A percentile compares a stretch with the other conserved stretches of the same genome.
phyloP scores from a whole-genome alignment of 345 rosid species.

The Nasturtium officinale region DNA sequence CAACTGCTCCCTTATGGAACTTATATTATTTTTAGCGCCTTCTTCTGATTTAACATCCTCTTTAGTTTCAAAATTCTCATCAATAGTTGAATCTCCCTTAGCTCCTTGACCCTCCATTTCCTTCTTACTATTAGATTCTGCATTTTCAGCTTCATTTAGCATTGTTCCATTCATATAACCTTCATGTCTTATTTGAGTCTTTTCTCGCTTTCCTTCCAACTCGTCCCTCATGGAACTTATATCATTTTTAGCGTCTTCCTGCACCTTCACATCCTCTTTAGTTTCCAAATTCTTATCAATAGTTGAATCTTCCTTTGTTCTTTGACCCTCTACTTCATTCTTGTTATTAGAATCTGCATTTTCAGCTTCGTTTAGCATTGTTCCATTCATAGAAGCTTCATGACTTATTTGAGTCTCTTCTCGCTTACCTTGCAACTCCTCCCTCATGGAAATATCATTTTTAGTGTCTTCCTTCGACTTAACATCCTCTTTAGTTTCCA shows the following conservation, averaged over 20 bases:
- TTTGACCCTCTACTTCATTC: conserved; percentile 1
- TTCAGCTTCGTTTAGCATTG: neutral
- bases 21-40: neutral
- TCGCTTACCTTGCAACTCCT: neutral
- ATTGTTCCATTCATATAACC: neutral
- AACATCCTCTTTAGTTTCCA: conserved; percentile 10
- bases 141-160: neutral
- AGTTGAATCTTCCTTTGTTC: neutral
- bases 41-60: neutral
- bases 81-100: neutral
- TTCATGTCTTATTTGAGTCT: neutral
- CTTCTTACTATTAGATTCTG: neutral
- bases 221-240: too few species aligned
- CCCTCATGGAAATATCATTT: neutral
- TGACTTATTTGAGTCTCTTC: neutral
- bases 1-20: too few species aligned
- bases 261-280: neutral
- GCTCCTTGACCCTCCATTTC: conserved; percentile 3
- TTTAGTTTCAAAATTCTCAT: conserved; percentile 21
- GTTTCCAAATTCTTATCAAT: conserved; percentile 2
- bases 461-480: neutral
- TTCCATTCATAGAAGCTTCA: neutral
- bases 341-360: neutral
- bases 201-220: conserved; percentile 15
- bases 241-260: neutral